These are phyloP conservation scores for Halophytophthora polymorphica DNA, from an alignment of 352 stramenopile genomes.

Conservation along the genomic window DNA sequence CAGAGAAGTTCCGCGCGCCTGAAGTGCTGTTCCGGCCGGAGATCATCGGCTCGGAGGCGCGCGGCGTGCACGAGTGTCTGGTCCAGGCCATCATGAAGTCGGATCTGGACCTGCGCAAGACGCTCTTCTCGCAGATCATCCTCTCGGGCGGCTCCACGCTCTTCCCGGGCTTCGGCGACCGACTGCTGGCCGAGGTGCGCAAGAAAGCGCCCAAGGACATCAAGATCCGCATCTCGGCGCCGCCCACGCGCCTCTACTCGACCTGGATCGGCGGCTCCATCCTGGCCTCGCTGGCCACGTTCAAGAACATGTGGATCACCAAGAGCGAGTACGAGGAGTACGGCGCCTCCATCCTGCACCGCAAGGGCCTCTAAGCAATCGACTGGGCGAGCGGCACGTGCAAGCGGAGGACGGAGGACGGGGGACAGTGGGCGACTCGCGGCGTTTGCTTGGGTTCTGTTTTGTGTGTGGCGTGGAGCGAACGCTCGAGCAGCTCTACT, in stretches of 20 bases:
- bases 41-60: constrained; percentile 75
- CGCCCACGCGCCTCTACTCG: constrained; percentile 93
- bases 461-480: constrained; percentile 26
- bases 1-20: constrained; percentile 77
- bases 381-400: constrained; percentile 1
- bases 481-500: constrained; percentile 8
- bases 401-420: constrained; percentile 1
- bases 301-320: constrained; percentile 99
- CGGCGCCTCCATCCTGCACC: constrained; percentile 95
- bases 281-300: constrained; percentile 95
- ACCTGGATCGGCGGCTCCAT: constrained; percentile 98
- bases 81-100: constrained; percentile 96
- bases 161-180: constrained; percentile 93
- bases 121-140: constrained; percentile 92
- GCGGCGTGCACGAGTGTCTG: constrained; percentile 84
- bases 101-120: constrained; percentile 95
- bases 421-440: constrained; percentile 2
- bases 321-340: constrained; percentile 98
- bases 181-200: constrained; percentile 92
- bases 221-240: constrained; percentile 95
- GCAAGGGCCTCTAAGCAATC: constrained; percentile 87
- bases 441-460: constrained; percentile 21
- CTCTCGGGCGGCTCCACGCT: constrained; percentile 94
- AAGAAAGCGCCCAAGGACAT: constrained; percentile 89
- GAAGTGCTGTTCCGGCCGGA: constrained; percentile 84